Conservation (phyloP, 1,139 yeast genomes). For the Blastobotrys buckinghamii region DNA sequence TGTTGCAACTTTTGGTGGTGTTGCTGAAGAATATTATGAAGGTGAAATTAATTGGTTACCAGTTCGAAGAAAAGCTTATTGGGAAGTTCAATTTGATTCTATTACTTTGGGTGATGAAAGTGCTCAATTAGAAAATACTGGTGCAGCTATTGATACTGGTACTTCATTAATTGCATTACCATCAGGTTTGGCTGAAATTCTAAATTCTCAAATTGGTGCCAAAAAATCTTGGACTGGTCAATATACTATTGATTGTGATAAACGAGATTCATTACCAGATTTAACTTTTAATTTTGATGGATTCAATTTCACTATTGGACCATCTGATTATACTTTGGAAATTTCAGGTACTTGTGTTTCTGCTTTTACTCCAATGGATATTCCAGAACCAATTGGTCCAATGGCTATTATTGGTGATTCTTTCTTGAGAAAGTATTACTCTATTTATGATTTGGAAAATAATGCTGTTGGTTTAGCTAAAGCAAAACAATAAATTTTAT, state of each 20-base stretch:
- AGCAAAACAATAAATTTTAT: constrained; percentile 35
- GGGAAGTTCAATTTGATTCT: constrained; percentile 95
- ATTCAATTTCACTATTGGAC: constrained; percentile 78
- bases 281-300: constrained; percentile 86
- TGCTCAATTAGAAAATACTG: constrained; percentile 74
- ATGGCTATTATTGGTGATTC: constrained; percentile 95
- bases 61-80: constrained; percentile 97
- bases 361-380: constrained; percentile 93
- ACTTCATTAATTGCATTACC: constrained; percentile 94
- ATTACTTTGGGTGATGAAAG: constrained; percentile 86
- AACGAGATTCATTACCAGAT: constrained; percentile 80
- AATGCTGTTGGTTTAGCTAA: constrained; percentile 91
- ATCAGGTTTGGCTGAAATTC: constrained; percentile 87
- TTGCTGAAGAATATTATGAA: constrained; percentile 62
- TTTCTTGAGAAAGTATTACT: constrained; percentile 90
- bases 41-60: constrained; percentile 94
- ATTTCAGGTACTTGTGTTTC: constrained; percentile 93
- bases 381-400: constrained; percentile 96
- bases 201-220: constrained; percentile 95
- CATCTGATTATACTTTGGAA: constrained; percentile 89
- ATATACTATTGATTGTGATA: constrained; percentile 82
- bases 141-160: constrained; percentile 98
- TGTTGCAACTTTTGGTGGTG: constrained; percentile 90
- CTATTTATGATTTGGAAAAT: constrained; percentile 83
- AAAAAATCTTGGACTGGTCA: constrained; percentile 97